Base-by-base conservation (phyloP, 2,329 filamentous ascomycete genomes). In the Cryphonectria parasitica region DNA sequence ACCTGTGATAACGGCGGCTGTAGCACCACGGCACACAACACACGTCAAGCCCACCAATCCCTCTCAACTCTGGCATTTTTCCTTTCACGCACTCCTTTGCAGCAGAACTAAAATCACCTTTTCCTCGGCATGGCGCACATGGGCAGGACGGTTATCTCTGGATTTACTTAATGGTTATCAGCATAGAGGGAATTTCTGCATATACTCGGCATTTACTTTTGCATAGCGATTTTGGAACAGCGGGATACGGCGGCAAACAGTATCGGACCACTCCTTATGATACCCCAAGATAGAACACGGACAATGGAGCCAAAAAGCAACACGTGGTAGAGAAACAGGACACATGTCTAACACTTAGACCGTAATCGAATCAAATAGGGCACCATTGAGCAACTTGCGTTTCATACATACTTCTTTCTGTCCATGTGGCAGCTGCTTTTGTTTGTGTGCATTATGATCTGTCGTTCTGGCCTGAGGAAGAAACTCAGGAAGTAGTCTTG, bases 201-300 rank as follows among this genome's bases (percentile, higher is more conserved):
- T 64, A n/a, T 28, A n/a, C 34, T 60, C 34, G 25, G 70, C 68
- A 67, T 67, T 45, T 45, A 19, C 31, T 22, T 58, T 60, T 70
- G 71, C 71, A 72, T 72, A 72, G 71, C 71, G 61, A 58, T 61
- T 64, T 61, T 54, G n/a, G 63, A 58, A 72, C 71, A 72, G 71
- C 71, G 69, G 65, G 71, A 72, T 72, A 72, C 71, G 71, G 71
- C 71, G 71, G 56, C 68, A 64, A 71, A 63, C 71, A 72, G 71
- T 72, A 72, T 72, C 71, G 58, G 62, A 68, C 69, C 71, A 72
- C 71, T 72, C 71, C 66, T 71, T 72, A 28, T 67, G 66, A 68
- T 68, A 68, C 66, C 66, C 64, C 52, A 58, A 62, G n/a, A 63
- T 62, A 68, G 66, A 62, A 61, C 39, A 52, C 34, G 65, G 65